phyloP scores from a whole-genome alignment of 352 stramenopile genomes.

The Pythium phragmiticola region DNA sequence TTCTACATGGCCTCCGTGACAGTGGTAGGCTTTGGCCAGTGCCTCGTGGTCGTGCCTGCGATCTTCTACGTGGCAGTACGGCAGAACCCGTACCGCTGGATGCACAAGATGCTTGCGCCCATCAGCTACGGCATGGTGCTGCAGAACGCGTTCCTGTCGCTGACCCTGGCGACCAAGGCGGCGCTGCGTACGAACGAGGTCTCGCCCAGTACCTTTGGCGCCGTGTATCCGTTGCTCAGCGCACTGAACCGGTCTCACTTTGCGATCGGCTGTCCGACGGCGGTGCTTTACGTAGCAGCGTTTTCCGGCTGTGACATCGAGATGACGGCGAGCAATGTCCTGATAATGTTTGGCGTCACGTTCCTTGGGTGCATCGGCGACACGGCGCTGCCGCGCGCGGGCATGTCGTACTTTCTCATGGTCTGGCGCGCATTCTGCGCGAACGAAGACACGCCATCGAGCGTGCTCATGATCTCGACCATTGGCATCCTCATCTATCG shows the following conservation, averaged over 20 bases:
- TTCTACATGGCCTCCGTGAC: constrained; percentile 40
- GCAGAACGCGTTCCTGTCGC: constrained; percentile 42
- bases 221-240: constrained; percentile 55
- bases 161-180: constrained; percentile 55
- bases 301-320: constrained; percentile 50
- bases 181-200: constrained; percentile 53
- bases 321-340: constrained; percentile 28
- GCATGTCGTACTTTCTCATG: constrained; percentile 59
- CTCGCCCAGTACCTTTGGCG: constrained; percentile 47
- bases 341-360: constrained; percentile 47
- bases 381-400: constrained; percentile 36
- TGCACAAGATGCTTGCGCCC: constrained; percentile 39
- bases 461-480: constrained; percentile 40
- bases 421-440: constrained; percentile 51
- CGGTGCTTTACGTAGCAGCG: constrained; percentile 46
- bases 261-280: constrained; percentile 41
- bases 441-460: constrained; percentile 41
- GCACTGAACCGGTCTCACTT: constrained; percentile 54
- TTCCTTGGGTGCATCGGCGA: constrained; percentile 49
- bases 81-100: constrained; percentile 54
- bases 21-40: constrained; percentile 35
- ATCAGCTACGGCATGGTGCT: constrained; percentile 51
- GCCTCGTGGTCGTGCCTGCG: constrained; percentile 43
- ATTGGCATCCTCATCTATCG: constrained; percentile 47
- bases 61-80: constrained; percentile 51